phyloP scores from a whole-genome alignment of 1,284 basidiomycete genomes.

The Irpex lacteus region DNA sequence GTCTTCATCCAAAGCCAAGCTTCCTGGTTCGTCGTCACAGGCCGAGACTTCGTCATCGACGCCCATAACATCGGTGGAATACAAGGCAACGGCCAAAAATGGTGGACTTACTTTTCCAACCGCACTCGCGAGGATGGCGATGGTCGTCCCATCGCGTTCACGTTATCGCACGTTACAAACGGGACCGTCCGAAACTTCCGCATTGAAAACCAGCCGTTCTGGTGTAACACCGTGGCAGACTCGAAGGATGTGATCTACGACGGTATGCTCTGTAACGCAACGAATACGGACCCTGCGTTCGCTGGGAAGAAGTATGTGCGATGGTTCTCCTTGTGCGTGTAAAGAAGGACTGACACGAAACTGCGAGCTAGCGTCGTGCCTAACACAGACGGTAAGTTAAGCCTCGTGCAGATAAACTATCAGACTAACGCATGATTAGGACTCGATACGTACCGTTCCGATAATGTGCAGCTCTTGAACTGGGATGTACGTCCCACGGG shows the following conservation, averaged over 20 bases:
- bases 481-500: conserved; percentile 41
- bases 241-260: conserved; percentile 56
- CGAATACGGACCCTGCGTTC: conserved; percentile 50
- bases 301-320: conserved; percentile 46
- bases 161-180: conserved; percentile 46
- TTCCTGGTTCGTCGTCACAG: conserved; percentile 65
- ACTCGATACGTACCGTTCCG: conserved; percentile 59
- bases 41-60: conserved; percentile 56
- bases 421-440: conserved; percentile 29
- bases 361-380: conserved; percentile 47
- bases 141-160: conserved; percentile 61
- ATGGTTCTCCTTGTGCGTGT: neutral
- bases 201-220: conserved; percentile 62
- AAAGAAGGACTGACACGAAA: neutral
- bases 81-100: conserved; percentile 58
- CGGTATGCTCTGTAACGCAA: conserved; percentile 61
- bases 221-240: conserved; percentile 59
- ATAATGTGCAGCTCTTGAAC: conserved; percentile 49
- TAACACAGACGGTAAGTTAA: conserved; percentile 55
- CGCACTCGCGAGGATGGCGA: conserved; percentile 50
- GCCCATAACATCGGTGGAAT: conserved; percentile 60
- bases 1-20: conserved; percentile 66
- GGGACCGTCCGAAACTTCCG: conserved; percentile 49
- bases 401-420: neutral
- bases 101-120: conserved; percentile 46